Conservation (phyloP, 2,329 filamentous ascomycete species). For the Dactylonectria macrodidyma region DNA sequence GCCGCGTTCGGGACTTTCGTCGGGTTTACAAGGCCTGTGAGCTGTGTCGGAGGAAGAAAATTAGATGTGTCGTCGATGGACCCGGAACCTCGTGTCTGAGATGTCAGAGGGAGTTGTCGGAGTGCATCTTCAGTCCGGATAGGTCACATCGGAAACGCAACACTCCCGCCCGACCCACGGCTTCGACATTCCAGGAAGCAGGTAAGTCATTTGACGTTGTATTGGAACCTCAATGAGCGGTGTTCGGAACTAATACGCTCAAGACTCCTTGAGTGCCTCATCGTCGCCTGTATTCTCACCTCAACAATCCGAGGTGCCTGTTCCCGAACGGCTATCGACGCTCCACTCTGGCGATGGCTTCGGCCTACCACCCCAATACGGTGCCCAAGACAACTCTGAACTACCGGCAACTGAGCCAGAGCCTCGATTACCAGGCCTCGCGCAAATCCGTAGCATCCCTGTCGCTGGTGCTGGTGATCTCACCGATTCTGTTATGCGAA, state of each 20-base stretch:
- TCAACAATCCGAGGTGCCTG: background rate
- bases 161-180: background rate
- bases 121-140: conserved; percentile 32
- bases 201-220: background rate
- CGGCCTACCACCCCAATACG: background rate
- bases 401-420: background rate
- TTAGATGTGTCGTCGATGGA: conserved; percentile 30
- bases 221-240: background rate
- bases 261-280: background rate
- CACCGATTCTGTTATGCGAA: conserved; percentile 55
- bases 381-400: background rate
- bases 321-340: background rate
- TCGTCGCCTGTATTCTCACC: background rate
- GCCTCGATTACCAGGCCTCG: background rate
- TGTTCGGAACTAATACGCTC: background rate
- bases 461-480: conserved; percentile 7
- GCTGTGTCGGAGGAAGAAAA: conserved; percentile 38
- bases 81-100: conserved; percentile 30
- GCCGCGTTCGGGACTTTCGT: conserved; percentile 35
- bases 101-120: conserved; percentile 31
- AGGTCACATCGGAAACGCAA: conserved; percentile 21
- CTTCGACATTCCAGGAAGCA: conserved; percentile 1
- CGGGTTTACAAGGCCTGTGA: conserved; percentile 37
- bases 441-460: background rate
- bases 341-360: background rate